Percentiles rank a stretch among this genome's conserved stretches.
Conservation (phyloP, 2,329 filamentous ascomycete genomes). For the Eutypella sp. region DNA sequence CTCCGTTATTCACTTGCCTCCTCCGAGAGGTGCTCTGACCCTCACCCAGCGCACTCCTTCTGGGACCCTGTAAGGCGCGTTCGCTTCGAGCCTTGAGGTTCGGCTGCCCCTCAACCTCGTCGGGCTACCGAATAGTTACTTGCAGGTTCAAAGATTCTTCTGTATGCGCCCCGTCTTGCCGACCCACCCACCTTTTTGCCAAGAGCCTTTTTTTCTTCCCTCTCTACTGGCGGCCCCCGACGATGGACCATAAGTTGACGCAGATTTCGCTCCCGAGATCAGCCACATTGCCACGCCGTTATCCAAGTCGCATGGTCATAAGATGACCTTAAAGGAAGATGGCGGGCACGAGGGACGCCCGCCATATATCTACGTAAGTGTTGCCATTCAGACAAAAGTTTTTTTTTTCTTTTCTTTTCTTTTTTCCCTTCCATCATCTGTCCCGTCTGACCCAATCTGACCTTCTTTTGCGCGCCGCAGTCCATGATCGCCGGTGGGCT, state of each 20-base stretch:
- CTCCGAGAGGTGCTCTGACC: neutral
- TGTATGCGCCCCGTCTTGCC: conserved; percentile 6
- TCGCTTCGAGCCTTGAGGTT: neutral
- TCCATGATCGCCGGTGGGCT: conserved; percentile 93
- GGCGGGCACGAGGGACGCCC: conserved; percentile 53
- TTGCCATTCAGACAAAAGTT: conserved; percentile 3
- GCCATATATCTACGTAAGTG: conserved; percentile 59
- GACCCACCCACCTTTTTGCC: conserved; percentile 10
- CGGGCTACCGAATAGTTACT: neutral
- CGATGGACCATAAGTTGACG: conserved; percentile 23
- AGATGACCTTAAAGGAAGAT: conserved; percentile 32
- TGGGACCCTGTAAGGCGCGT: neutral
- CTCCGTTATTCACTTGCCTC: neutral
- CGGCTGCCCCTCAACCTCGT: neutral
- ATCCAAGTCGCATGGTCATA: conserved; percentile 19
- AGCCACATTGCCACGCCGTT: conserved; percentile 5
- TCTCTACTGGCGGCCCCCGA: conserved; percentile 3
- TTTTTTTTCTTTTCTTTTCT: conserved; percentile 5
- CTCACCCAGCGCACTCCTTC: too few relatives aligned
- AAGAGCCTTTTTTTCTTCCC: too few relatives aligned
- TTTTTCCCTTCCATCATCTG: conserved; percentile 10
- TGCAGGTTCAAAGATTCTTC: neutral
- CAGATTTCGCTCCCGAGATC: conserved; percentile 15
- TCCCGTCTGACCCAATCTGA: conserved; percentile 17
- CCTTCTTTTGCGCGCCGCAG: conserved; percentile 39